phyloP scores from a whole-genome alignment of 2,329 filamentous ascomycete genomes.

The Trichophyton schoenleinii region DNA sequence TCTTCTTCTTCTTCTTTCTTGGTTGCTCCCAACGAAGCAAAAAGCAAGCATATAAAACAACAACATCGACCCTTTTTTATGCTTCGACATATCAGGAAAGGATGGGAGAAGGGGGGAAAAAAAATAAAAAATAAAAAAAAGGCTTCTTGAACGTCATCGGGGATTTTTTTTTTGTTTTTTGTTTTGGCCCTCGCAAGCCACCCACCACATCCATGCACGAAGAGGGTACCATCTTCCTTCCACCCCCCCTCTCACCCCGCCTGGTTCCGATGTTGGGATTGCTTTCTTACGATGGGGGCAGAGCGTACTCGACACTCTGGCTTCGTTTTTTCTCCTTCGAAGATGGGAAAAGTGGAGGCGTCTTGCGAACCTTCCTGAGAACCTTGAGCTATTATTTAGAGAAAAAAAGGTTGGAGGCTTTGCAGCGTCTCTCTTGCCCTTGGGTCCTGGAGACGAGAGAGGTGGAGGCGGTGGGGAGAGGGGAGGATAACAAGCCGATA shows the following conservation, averaged over 20 bases:
- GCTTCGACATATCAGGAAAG: no score
- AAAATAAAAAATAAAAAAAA: no score
- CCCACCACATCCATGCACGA: not conserved
- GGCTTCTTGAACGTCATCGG: not conserved
- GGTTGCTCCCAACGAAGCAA: not conserved
- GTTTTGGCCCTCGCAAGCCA: not conserved
- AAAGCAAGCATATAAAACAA: no score
- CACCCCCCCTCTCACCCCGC: not conserved
- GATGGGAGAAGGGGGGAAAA: no score
- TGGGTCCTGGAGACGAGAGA: not conserved
- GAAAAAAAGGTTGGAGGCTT: not conserved
- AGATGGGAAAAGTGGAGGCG: not conserved
- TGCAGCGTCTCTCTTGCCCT: not conserved
- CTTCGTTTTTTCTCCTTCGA: not conserved
- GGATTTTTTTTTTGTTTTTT: not conserved
- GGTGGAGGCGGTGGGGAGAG: not conserved
- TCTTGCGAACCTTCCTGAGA: not conserved
- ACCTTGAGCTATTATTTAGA: not conserved
- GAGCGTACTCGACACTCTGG: not conserved
- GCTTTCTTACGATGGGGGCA: no score
- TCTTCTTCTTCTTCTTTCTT: no score
- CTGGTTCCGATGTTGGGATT: not conserved
- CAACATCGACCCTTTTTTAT: not conserved
- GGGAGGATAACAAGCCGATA: not conserved
- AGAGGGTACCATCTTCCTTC: no score